A percentile compares a stretch with the other conserved stretches of the same genome.
These are phyloP conservation scores for Aspergillus spinulosporus DNA, from an alignment of 2,329 filamentous ascomycete species.

Conservation along the genomic window DNA sequence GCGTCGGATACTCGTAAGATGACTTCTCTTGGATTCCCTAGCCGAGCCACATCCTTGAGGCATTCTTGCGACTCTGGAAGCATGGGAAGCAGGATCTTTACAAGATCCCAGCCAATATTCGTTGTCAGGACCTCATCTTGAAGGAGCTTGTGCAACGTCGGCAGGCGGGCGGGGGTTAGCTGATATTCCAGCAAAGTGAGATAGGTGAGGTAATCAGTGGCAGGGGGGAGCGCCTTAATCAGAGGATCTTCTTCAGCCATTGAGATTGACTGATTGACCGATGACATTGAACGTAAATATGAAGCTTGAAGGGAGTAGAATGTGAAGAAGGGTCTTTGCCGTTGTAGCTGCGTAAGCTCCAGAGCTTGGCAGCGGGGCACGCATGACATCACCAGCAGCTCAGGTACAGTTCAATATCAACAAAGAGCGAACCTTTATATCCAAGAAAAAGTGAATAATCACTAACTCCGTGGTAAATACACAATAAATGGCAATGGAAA, in stretches of 20 bases:
- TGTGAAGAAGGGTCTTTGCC: not conserved
- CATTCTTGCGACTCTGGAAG: constrained; percentile 60
- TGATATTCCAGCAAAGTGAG: constrained; percentile 66
- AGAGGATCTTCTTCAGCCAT: constrained; percentile 50
- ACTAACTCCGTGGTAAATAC: too few relatives aligned
- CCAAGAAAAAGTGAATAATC: too few relatives aligned
- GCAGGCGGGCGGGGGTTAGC: constrained; percentile 58
- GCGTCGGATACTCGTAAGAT: constrained; percentile 64
- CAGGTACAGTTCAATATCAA: not conserved
- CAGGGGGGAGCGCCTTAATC: constrained; percentile 59
- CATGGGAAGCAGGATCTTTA: constrained; percentile 61
- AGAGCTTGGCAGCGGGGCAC: constrained; percentile 1
- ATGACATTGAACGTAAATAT: constrained; percentile 4
- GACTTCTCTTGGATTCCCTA: constrained; percentile 65
- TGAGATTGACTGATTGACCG: constrained; percentile 8
- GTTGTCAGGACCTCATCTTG: constrained; percentile 62
- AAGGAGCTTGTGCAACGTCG: constrained; percentile 58
- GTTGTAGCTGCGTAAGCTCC: constrained; percentile 1
- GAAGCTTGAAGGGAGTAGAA: not conserved
- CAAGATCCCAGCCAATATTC: constrained; percentile 67
- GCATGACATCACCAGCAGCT: constrained; percentile 6
- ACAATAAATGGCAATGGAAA: too few relatives aligned
- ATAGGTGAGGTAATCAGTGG: constrained; percentile 66
- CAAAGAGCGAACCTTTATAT: too few relatives aligned
- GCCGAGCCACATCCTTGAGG: constrained; percentile 60